These are phyloP conservation scores for Camelina laxa DNA, from an alignment of 345 rosid species.

Conservation along the genomic window DNA sequence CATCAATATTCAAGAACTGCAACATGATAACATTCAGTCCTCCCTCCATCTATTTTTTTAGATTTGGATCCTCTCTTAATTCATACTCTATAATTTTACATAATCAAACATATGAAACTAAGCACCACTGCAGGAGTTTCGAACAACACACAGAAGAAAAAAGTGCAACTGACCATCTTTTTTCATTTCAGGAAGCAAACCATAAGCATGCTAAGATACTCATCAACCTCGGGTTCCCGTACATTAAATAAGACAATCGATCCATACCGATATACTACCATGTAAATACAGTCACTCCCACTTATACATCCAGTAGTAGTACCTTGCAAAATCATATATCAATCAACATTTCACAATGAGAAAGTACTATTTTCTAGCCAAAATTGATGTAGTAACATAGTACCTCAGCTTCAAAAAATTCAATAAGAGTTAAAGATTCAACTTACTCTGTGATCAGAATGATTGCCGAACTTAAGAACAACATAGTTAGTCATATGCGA, in stretches of 20 bases:
- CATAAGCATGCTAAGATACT: slow-evolving; percentile 83
- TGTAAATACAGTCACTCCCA: slow-evolving; percentile 79
- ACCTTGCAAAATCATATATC: slow-evolving; percentile 47
- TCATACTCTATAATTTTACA: slow-evolving; percentile 74
- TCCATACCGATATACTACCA: slow-evolving; percentile 94
- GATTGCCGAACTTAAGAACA: slow-evolving; percentile 79
- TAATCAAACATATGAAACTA: slow-evolving; percentile 13
- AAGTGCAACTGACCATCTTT: slow-evolving; percentile 76
- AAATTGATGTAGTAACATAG: background rate
- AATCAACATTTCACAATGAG: slow-evolving; percentile 13
- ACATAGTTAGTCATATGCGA: slow-evolving; percentile 88
- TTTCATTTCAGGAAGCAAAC: slow-evolving; percentile 91
- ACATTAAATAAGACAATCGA: slow-evolving; percentile 91
- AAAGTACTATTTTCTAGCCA: background rate
- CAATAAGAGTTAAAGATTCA: background rate
- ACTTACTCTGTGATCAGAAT: slow-evolving; percentile 61
- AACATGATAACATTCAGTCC: slow-evolving; percentile 88
- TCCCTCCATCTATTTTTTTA: slow-evolving; percentile 86
- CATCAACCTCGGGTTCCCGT: slow-evolving; percentile 78
- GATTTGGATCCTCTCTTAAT: slow-evolving; percentile 80
- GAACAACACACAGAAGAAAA: background rate
- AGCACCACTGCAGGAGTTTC: background rate
- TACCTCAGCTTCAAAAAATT: background rate
- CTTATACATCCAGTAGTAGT: slow-evolving; percentile 57
- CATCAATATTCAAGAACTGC: slow-evolving; percentile 86